Base-by-base conservation (phyloP, 2,329 filamentous ascomycete genomes). In the Xylariaceae sp. region DNA sequence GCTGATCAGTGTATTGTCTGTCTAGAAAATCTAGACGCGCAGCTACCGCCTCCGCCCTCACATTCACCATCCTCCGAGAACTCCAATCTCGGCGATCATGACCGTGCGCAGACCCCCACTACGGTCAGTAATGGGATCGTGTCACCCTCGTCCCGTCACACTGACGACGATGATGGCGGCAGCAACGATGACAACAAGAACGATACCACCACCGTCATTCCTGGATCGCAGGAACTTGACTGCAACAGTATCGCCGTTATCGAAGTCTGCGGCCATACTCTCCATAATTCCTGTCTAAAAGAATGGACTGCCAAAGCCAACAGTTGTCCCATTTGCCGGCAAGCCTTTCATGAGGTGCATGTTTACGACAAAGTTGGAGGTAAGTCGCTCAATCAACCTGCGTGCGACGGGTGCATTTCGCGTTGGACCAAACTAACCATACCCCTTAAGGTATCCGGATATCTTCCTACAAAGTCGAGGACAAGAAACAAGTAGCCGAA, bases 261-360 rank as follows among this genome's bases (percentile, higher is more conserved):
- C 53, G 79, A 86, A 61, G 88, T 91, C 51, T 99, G 94, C 75
- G 89, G 90, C 60, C 95, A 99, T 79, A 84, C 92, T 67, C 81
- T 99, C 67, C 94, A 99, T 77, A 88, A 99, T 77, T 86, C 88
- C 55, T 99, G 94, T 75, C 82, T 99, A 67, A 88, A 89, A 68
- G 90, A 92, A 67, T 99, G 94, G 94, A 91, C 93, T 51, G 90
- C 95, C 76, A 89, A 95, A 74, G 93, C 94, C 64, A 99, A 97
- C 76, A 97, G 92, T 73, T 99, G 94, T 75, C 94, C 94, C 51
- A 96, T 99, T 74, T 99, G 94, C 76, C 89, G 94, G 67, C 89
- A 90, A 69, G 86, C 83, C 64, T 97, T 99, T 78, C 93, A 97
- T 75, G 78, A 88, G 68, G 92, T 99, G 66, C 86, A 94, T 72